Evolutionary conservation across 1,284 basidiomycete species (phyloP), one percentile per base, ranked within the genome.

Genomic region (Pyrrhoderma lamaoense): DNA sequence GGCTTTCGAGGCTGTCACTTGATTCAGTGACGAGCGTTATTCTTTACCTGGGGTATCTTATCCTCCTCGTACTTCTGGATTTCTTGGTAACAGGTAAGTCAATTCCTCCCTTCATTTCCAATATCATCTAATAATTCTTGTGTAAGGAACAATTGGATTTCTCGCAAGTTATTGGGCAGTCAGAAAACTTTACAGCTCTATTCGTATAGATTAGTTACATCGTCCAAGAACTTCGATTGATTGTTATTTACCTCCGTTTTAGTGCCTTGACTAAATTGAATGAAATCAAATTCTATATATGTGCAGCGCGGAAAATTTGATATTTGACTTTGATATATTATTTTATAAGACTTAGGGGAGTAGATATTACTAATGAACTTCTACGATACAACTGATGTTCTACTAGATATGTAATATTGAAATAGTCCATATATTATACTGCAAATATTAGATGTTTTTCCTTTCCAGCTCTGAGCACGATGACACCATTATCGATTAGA

Each of bases 41-140:
- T 18, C 75, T 99, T 23, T 99, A 95, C 70, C 74, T 98, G 43
- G 93, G 94, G 23, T 99, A 98, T 66, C 74, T 99, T 52, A 75
- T 87, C 62, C 74, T 97, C 21, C 78, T 98, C 50, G 81, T 83
- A 13, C 64, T 93, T 13, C 72, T 97, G 39, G 54, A 91, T 65
- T 98, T 96, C 74, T 74, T 97, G 36, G 76, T 95, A 48, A 92
- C 91, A 49, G 93, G 92, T 76, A 66, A 61, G 72, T 70, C 48
- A 7, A 51, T 53, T 42, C 34, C 42, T 19, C 45, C 48, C 21
- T 37, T 31, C 4, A 19, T 45, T 25, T 52, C 42, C 51, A 48
- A 21, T 39, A 52, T 48, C 38, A 35, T 51, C 53, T 56, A 39
- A 43, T 47, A 44, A 19, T 36, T 47, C 25, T 35, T 35, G 31